Percentiles rank a stretch among this genome's conserved stretches.
phyloP scores from a whole-genome alignment of 768 basidiomycete species.

The Sarcodon aspratus region DNA sequence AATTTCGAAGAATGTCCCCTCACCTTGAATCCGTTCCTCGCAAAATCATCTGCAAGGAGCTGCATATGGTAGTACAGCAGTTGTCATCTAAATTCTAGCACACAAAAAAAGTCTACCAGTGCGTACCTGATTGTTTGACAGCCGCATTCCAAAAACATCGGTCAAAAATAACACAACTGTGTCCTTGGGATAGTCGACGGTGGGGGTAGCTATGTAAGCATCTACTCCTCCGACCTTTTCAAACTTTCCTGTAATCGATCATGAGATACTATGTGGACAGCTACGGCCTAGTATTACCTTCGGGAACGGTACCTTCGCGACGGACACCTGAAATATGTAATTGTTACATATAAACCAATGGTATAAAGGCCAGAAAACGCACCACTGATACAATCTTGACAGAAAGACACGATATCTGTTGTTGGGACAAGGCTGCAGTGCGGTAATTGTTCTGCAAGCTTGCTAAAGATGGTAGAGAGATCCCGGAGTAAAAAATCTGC shows the following conservation, averaged over 20 bases:
- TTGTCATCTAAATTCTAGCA: no score
- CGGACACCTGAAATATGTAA: conserved; percentile 15
- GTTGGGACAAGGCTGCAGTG: no score
- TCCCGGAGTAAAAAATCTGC: no score
- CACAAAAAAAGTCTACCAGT: no score
- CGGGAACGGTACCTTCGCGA: conserved; percentile 23
- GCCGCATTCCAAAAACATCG: conserved; percentile 24
- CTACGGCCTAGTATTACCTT: conserved; percentile 20
- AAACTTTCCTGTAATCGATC: conserved; percentile 15
- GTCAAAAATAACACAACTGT: conserved; percentile 30
- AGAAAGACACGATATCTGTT: conserved; percentile 10
- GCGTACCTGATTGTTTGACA: conserved; percentile 21
- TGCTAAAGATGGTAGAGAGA: no score
- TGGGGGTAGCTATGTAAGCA: conserved; percentile 30
- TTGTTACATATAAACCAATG: background rate
- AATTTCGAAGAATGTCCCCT: conserved; percentile 5
- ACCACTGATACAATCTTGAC: conserved; percentile 15
- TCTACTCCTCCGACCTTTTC: conserved; percentile 23
- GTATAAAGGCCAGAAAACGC: background rate
- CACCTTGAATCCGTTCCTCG: conserved; percentile 27
- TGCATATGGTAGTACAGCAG: conserved; percentile 5
- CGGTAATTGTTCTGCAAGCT: no score
- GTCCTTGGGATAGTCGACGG: conserved; percentile 25
- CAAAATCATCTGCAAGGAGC: conserved; percentile 33
- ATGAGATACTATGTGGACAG: background rate